Conservation (phyloP, 495 filamentous ascomycete species). For the Tuber indicum region DNA sequence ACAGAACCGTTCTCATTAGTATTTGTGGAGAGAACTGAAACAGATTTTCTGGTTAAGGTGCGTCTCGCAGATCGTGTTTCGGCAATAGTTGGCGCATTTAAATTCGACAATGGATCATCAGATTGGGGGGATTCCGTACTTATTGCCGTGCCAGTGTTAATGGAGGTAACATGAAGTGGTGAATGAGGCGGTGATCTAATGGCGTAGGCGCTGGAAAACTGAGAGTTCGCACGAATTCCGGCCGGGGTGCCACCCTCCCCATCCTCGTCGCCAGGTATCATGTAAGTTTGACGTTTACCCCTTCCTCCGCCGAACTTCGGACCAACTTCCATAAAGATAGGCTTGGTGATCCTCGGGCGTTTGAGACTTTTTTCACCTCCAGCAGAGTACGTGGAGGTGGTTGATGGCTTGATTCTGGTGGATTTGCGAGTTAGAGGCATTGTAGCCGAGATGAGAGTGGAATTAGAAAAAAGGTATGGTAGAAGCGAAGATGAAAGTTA, state of each 20-base stretch:
- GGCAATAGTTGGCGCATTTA: slow-evolving; percentile 1
- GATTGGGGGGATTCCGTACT: not conserved
- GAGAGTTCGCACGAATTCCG: not conserved
- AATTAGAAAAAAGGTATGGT: not conserved
- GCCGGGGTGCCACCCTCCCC: not conserved
- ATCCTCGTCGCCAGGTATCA: not conserved
- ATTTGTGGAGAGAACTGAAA: not conserved
- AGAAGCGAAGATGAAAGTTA: not conserved
- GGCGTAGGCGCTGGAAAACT: not conserved
- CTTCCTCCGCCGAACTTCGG: not conserved
- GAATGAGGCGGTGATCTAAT: not conserved
- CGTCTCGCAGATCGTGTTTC: not conserved
- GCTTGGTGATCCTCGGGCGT: not conserved
- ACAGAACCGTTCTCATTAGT: not conserved
- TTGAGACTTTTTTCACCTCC: not conserved
- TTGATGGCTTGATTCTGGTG: not conserved
- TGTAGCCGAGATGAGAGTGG: not conserved
- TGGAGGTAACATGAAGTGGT: not conserved
- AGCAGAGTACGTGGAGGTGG: not conserved
- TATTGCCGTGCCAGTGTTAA: not conserved
- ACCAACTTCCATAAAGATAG: not conserved
- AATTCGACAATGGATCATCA: slow-evolving; percentile 4
- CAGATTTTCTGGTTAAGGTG: not conserved
- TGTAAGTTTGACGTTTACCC: slow-evolving; percentile 1
- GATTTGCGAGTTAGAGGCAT: not conserved